Conservation (phyloP, 1,284 basidiomycete genomes). For the Mrakiaceae sp. region DNA sequence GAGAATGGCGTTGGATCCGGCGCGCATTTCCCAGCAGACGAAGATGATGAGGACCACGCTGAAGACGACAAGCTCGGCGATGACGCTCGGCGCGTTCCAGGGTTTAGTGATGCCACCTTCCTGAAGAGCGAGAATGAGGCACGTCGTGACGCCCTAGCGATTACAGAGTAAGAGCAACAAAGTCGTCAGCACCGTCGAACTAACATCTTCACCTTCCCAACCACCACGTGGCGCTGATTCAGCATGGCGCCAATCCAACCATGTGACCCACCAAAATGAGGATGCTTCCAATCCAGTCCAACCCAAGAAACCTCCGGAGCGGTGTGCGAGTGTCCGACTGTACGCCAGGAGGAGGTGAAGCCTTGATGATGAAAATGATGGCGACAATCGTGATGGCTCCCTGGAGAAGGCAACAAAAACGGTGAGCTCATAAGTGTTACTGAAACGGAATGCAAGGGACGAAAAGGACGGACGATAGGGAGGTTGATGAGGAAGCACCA, state of each 20-base stretch:
- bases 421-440: not conserved
- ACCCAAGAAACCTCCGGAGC: constrained; percentile 25
- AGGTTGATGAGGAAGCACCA: constrained; percentile 42
- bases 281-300: constrained; percentile 37
- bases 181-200: not conserved
- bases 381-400: constrained; percentile 29
- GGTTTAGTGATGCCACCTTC: constrained; percentile 39
- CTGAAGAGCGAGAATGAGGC: constrained; percentile 37
- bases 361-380: constrained; percentile 33
- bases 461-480: constrained; percentile 31
- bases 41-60: constrained; percentile 33
- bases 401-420: not conserved
- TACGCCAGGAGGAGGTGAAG: constrained; percentile 16
- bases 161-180: not conserved
- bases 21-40: constrained; percentile 31
- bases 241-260: too few relatives aligned
- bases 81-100: constrained; percentile 30
- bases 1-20: constrained; percentile 25
- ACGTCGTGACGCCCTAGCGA: constrained; percentile 29
- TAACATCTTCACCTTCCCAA: too few relatives aligned
- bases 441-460: not conserved
- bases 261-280: constrained; percentile 26
- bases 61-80: constrained; percentile 33
- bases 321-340: constrained; percentile 18
- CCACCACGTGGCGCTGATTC: too few relatives aligned